A percentile compares a stretch with the other conserved stretches of the same genome.
Evolutionary conservation across 2,329 filamentous ascomycete species (phyloP).

Genomic region (Pseudogymnoascus destructans): DNA sequence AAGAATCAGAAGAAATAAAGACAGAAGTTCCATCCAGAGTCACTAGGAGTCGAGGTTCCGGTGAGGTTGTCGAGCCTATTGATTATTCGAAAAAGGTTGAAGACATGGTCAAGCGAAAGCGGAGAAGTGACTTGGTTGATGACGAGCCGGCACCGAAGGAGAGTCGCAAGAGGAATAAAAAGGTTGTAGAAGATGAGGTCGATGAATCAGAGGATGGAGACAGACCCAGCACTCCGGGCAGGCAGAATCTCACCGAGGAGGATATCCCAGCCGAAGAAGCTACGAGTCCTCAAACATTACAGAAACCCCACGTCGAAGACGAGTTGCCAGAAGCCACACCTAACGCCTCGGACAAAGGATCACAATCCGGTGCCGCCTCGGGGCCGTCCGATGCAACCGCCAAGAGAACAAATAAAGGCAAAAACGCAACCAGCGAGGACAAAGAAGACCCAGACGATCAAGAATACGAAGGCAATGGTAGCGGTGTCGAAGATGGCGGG

Average conservation of each 20-base stretch:
- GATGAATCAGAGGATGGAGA: neutral
- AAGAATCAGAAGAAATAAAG: neutral
- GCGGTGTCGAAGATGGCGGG: neutral
- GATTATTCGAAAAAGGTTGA: neutral
- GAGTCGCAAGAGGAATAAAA: neutral
- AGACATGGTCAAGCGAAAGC: neutral
- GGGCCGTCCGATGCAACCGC: neutral
- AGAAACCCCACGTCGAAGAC: neutral
- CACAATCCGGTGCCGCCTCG: neutral
- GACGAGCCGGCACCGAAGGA: neutral
- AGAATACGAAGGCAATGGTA: slow-evolving; percentile 3
- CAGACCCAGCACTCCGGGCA: neutral
- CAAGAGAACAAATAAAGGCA: slow-evolving; percentile 1
- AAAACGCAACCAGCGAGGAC: neutral
- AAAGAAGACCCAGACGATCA: neutral
- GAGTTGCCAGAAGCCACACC: neutral
- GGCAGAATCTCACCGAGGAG: neutral
- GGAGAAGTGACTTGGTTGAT: neutral
- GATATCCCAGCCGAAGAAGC: neutral
- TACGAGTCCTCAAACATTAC: neutral
- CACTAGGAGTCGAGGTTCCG: neutral
- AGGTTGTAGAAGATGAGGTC: neutral
- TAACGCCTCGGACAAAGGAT: neutral
- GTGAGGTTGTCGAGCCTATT: neutral
- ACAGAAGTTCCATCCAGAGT: neutral